A percentile compares a stretch with the other conserved stretches of the same genome.
Evolutionary conservation across 2,329 filamentous ascomycete genomes (phyloP).

Genomic region (Nemania abortiva): DNA sequence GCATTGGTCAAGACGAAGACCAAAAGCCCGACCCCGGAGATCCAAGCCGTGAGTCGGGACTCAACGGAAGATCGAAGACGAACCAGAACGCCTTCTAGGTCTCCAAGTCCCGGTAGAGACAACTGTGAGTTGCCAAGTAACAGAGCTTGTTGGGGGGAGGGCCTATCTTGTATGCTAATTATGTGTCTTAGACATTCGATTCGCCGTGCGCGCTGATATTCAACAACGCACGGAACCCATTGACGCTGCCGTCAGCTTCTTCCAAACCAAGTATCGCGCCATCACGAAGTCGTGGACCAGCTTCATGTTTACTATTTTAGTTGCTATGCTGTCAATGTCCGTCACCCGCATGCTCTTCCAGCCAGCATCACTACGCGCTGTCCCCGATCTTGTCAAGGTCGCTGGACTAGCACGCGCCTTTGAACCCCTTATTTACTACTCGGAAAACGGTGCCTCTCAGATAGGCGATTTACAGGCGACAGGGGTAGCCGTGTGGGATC

Average conservation of each 20-base stretch:
- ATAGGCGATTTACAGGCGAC: slow-evolving; percentile 91
- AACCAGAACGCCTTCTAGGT: slow-evolving; percentile 49
- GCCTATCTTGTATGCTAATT: slow-evolving; percentile 37
- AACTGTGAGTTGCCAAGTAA: slow-evolving; percentile 62
- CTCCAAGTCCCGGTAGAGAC: slow-evolving; percentile 55
- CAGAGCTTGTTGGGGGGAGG: neutral
- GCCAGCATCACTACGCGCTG: slow-evolving; percentile 73
- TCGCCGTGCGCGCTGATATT: slow-evolving; percentile 87
- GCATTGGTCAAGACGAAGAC: slow-evolving; percentile 56
- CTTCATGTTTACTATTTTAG: slow-evolving; percentile 70
- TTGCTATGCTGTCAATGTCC: slow-evolving; percentile 73
- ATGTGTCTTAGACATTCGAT: slow-evolving; percentile 77
- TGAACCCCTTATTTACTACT: slow-evolving; percentile 94
- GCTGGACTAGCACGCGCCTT: slow-evolving; percentile 90
- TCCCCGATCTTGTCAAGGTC: slow-evolving; percentile 90
- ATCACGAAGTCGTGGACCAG: slow-evolving; percentile 78
- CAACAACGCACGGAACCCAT: slow-evolving; percentile 89
- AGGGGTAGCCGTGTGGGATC: slow-evolving; percentile 92
- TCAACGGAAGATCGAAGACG: slow-evolving; percentile 41
- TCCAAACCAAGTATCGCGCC: slow-evolving; percentile 69
- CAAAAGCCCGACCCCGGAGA: slow-evolving; percentile 45
- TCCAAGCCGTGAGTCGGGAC: slow-evolving; percentile 39
- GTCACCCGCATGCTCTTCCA: slow-evolving; percentile 75
- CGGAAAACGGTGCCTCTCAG: slow-evolving; percentile 86
- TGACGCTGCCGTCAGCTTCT: slow-evolving; percentile 75